Percentiles rank a stretch among this genome's conserved stretches.
Evolutionary conservation across 345 rosid genomes (phyloP).

Genomic region (Citrus mangshanensis): DNA sequence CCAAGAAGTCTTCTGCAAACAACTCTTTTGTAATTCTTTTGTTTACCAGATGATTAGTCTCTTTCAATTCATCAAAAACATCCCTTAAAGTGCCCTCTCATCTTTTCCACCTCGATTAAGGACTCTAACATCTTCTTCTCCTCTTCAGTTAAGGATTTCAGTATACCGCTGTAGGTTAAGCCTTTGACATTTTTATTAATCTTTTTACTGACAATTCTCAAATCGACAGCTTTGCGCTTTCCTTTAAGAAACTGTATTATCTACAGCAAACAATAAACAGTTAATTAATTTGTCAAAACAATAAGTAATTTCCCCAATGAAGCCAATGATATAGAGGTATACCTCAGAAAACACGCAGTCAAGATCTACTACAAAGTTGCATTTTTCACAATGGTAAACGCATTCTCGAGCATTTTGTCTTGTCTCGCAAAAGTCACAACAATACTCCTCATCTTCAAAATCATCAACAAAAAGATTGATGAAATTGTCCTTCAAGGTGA

Average conservation of each 20-base stretch:
- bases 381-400: not conserved
- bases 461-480: not conserved
- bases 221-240: not conserved
- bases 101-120: not conserved
- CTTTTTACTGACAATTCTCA: not conserved
- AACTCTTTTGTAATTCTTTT: not conserved
- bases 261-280: not conserved
- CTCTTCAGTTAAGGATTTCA: not conserved
- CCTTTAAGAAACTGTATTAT: not conserved
- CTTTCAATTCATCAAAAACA: not conserved
- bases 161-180: not conserved
- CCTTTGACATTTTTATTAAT: not conserved
- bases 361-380: not conserved
- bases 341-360: not conserved
- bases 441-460: not conserved
- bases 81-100: not conserved
- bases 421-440: not conserved
- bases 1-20: not conserved
- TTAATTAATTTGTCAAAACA: no score
- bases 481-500: not conserved
- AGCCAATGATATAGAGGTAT: not conserved
- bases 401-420: not conserved
- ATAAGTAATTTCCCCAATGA: no score
- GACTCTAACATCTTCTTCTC: not conserved
- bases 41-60: not conserved